Evolutionary conservation across 768 basidiomycete species (phyloP).

Genomic region (Cubamyces sp.): DNA sequence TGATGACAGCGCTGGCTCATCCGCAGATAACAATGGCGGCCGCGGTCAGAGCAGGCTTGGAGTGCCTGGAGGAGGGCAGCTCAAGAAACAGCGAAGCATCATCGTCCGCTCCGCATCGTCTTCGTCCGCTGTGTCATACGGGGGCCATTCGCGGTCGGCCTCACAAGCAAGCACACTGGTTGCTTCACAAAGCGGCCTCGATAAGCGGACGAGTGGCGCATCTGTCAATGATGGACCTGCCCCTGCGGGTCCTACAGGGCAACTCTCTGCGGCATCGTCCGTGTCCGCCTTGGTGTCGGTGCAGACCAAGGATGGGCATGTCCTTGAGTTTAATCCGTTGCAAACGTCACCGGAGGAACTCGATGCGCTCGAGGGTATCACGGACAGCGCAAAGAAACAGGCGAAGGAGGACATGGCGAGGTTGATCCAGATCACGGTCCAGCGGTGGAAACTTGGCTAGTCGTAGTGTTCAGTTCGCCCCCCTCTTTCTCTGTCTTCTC

Average conservation of each 20-base stretch:
- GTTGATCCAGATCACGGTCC: slow-evolving; percentile 71
- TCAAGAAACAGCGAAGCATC: slow-evolving; percentile 43
- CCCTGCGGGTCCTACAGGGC: slow-evolving; percentile 2
- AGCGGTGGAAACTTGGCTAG: slow-evolving; percentile 69
- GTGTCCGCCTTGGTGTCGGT: slow-evolving; percentile 69
- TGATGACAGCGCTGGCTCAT: slow-evolving; percentile 22
- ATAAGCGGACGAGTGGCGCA: slow-evolving; percentile 17
- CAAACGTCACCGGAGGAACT: slow-evolving; percentile 71
- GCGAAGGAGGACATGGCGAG: slow-evolving; percentile 76
- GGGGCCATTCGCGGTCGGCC: slow-evolving; percentile 49
- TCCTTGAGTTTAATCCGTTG: slow-evolving; percentile 87
- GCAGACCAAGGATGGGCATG: slow-evolving; percentile 78
- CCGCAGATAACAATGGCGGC: slow-evolving; percentile 18
- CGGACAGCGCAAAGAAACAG: slow-evolving; percentile 81
- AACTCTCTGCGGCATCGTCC: slow-evolving; percentile 32
- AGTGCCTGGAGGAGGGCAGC: slow-evolving; percentile 30
- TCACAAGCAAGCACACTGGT: slow-evolving; percentile 55
- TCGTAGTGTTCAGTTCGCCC: not conserved
- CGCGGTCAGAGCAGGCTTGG: slow-evolving; percentile 10
- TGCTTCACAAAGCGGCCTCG: slow-evolving; percentile 38
- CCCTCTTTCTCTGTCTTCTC: too few species aligned
- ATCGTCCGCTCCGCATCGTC: slow-evolving; percentile 38
- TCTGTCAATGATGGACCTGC: not conserved
- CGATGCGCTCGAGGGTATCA: slow-evolving; percentile 77
- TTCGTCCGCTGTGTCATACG: slow-evolving; percentile 21